Conservation (phyloP, 2,329 filamentous ascomycete genomes). For the Fusarium sp. region DNA sequence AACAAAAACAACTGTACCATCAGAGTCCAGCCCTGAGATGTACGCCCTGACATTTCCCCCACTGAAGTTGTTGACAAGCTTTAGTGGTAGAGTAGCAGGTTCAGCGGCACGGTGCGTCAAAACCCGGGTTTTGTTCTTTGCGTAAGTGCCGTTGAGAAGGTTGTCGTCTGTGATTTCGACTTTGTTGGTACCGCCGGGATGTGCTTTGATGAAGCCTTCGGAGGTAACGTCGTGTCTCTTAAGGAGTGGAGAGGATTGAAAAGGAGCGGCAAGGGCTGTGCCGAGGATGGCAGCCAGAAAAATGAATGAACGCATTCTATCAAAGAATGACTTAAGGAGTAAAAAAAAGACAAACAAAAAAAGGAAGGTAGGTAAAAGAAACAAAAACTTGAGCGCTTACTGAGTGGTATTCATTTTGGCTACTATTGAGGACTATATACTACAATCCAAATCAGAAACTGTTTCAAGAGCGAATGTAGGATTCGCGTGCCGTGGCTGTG, state of each 20-base stretch:
- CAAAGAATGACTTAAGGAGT: conserved; percentile 23
- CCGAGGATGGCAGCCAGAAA: conserved; percentile 41
- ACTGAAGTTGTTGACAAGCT: conserved; percentile 62
- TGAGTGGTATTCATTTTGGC: not conserved
- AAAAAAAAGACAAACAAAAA: not conserved
- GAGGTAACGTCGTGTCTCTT: conserved; percentile 27
- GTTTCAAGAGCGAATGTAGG: conserved; percentile 3
- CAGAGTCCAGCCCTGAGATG: conserved; percentile 60
- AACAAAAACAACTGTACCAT: conserved; percentile 60
- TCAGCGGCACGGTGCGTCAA: conserved; percentile 11
- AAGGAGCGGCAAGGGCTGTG: conserved; percentile 38
- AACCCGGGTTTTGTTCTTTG: conserved; percentile 31
- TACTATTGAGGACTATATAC: conserved; percentile 29
- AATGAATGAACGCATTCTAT: conserved; percentile 47
- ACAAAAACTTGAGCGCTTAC: not conserved
- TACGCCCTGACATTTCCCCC: conserved; percentile 60
- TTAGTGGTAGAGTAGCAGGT: conserved; percentile 45
- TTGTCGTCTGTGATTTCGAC: conserved; percentile 57
- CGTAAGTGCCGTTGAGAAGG: conserved; percentile 57
- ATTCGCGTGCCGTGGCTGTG: not conserved
- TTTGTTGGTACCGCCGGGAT: conserved; percentile 51
- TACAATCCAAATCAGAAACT: not conserved
- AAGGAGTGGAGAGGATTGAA: conserved; percentile 11
- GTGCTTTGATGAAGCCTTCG: conserved; percentile 51
- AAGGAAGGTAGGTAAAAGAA: conserved; percentile 20